A percentile compares a stretch with the other conserved stretches of the same genome.
phyloP scores from a whole-genome alignment of 2,329 filamentous ascomycete species.

The Metarhizium rileyi region DNA sequence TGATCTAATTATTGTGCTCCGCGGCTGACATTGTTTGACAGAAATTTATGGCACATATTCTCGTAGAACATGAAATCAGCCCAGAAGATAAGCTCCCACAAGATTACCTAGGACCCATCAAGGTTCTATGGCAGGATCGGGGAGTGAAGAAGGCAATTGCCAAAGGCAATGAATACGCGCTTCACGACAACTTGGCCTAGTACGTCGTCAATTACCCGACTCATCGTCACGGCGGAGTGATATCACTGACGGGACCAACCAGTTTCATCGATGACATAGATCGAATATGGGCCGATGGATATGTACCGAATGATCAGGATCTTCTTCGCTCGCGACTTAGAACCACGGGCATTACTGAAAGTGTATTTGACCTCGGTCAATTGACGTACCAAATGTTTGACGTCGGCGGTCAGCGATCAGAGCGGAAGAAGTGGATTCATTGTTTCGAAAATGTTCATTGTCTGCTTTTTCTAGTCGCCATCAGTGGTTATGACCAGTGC shows the following conservation, averaged over 20 bases:
- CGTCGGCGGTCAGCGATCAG: slow-evolving; percentile 88
- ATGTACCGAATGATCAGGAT: slow-evolving; percentile 87
- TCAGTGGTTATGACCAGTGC: slow-evolving; percentile 94
- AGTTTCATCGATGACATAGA: slow-evolving; percentile 80
- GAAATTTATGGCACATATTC: slow-evolving; percentile 69
- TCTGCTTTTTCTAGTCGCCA: slow-evolving; percentile 84
- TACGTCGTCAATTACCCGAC: slow-evolving; percentile 36
- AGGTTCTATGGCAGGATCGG: slow-evolving; percentile 70
- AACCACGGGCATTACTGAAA: slow-evolving; percentile 95
- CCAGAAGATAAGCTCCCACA: slow-evolving; percentile 70
- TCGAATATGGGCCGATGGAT: slow-evolving; percentile 64
- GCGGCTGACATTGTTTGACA: slow-evolving; percentile 24
- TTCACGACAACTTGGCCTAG: slow-evolving; percentile 95
- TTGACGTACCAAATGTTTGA: slow-evolving; percentile 97
- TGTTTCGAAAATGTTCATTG: slow-evolving; percentile 94
- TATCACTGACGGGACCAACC: slow-evolving; percentile 5
- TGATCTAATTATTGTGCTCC: not conserved
- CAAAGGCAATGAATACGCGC: slow-evolving; percentile 91
- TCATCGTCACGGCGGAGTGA: slow-evolving; percentile 10
- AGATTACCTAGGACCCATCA: slow-evolving; percentile 73
- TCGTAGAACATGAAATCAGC: slow-evolving; percentile 72
- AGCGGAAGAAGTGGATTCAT: slow-evolving; percentile 99
- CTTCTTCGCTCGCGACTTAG: slow-evolving; percentile 93
- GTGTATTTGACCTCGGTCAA: slow-evolving; percentile 89
- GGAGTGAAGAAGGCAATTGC: slow-evolving; percentile 82